These are phyloP conservation scores for Erysimum cheiri DNA, from an alignment of 441 rosid species.

Conservation along the genomic window DNA sequence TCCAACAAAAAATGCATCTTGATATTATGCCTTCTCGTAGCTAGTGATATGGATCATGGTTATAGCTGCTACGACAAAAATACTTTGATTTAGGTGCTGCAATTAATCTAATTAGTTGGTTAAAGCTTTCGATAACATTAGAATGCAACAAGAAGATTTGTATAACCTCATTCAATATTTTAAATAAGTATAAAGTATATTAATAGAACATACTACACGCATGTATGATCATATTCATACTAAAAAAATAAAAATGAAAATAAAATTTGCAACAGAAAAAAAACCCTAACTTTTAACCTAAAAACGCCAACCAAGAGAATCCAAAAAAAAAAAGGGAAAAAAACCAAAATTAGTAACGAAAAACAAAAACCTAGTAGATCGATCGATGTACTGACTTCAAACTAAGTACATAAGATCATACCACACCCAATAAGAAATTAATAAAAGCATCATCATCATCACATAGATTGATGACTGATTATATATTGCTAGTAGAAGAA, in stretches of 20 bases:
- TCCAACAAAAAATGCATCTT: constrained; percentile 9
- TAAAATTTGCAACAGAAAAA: neutral
- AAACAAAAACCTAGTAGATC: constrained; percentile 29
- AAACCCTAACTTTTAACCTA: constrained; percentile 32
- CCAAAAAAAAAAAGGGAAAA: constrained; percentile 16
- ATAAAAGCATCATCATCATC: constrained; percentile 25
- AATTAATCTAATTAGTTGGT: constrained; percentile 8
- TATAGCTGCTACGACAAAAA: constrained; percentile 3
- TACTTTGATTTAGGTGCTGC: constrained; percentile 21
- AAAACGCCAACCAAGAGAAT: constrained; percentile 35
- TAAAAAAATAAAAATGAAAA: constrained; percentile 1
- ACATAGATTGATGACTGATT: constrained; percentile 16
- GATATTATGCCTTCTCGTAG: constrained; percentile 11
- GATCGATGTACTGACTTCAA: constrained; percentile 31
- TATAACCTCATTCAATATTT: constrained; percentile 5
- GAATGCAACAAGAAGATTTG: constrained; percentile 15
- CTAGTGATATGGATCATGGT: neutral
- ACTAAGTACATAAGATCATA: constrained; percentile 43
- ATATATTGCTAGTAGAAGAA: constrained; percentile 50
- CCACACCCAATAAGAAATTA: constrained; percentile 36
- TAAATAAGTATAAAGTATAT: neutral
- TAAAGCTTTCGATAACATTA: constrained; percentile 6
- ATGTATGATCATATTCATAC: constrained; percentile 32
- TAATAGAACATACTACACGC: constrained; percentile 27
- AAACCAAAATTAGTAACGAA: constrained; percentile 25